Evolutionary conservation across 805 yeast species (phyloP), one percentile per base, ranked within the genome.

Genomic region (Jamesozyma gamospora): DNA sequence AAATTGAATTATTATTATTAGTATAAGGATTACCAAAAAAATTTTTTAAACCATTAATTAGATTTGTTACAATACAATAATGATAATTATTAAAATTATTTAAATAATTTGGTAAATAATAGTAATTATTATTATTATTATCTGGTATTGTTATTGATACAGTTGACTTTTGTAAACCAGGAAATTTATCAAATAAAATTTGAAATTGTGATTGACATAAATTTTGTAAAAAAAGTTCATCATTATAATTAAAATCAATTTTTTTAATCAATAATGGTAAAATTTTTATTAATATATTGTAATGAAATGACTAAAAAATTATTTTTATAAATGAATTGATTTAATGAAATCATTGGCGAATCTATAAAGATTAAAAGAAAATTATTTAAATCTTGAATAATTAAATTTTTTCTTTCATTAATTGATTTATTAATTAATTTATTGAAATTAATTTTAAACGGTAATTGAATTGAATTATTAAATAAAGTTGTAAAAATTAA

Each of bases 271-370:
- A 31, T 11, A 46, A 25, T 3, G 47, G 49, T 29, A 45, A 19
- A 40, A 10, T 10, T 17, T 13, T 39, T 27, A 31, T 47, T 47
- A 18, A 34, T 35, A 28, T 37, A 43, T 25, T 45, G 49, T 17
- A 42, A 35, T 17, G 41, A 41, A 17, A 47, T 30, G 17, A 41
- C 19, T 10, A 40, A 40, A 34, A 29, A 43, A 25, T 27, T 32
- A 16, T 33, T 15, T 28, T 35, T 33, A 40, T 41, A 47, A 11
- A 41, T 34, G n/a, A 35, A 21, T 28, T 34, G 40, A 21, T 32
- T 34, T 15, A 41, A 32, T 5, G 45, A 41, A 21, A 41, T 35
- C 8, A 43, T 24, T 3, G 42, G 37, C 3, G 36, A n/a, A 12
- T 40, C 31, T 14, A 34, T 27, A 29, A 42, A 17, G 11, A 31